Percentiles rank a stretch among this genome's conserved stretches.
These are phyloP conservation scores for Lepidium aucheri DNA, from an alignment of 345 rosid genomes.

Conservation along the genomic window DNA sequence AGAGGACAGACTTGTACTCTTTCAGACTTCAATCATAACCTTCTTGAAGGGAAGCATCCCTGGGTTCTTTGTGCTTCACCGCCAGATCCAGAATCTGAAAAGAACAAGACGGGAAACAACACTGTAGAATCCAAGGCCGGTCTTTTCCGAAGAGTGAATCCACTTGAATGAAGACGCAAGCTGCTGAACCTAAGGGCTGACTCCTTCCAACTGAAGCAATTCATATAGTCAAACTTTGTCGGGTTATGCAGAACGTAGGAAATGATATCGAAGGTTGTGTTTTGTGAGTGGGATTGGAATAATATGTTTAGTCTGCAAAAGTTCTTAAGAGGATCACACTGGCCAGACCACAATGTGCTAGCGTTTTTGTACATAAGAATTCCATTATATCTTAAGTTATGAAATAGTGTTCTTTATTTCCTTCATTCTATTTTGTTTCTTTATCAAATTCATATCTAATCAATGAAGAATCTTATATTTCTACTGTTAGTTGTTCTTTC, in stretches of 20 bases:
- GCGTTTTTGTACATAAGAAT: conserved; percentile 16
- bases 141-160: not conserved
- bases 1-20: not conserved
- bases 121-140: not conserved
- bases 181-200: not conserved
- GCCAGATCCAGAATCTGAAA: not conserved
- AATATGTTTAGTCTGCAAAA: conserved; percentile 6
- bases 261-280: not conserved
- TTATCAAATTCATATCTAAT: not conserved
- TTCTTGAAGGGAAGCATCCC: not conserved
- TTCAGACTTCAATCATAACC: not conserved
- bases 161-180: not conserved
- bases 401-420: not conserved
- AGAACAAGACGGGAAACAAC: not conserved
- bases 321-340: not conserved
- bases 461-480: conserved; percentile 10
- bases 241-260: not conserved
- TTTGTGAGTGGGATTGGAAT: not conserved
- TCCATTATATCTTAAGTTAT: not conserved
- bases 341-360: not conserved
- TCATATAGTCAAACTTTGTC: not conserved
- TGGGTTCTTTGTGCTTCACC: not conserved
- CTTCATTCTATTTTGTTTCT: conserved; percentile 12
- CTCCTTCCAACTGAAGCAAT: not conserved
- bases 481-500: not conserved